Evolutionary conservation across 2,329 filamentous ascomycete species (phyloP).

Genomic region (Colletotrichum kahawae): DNA sequence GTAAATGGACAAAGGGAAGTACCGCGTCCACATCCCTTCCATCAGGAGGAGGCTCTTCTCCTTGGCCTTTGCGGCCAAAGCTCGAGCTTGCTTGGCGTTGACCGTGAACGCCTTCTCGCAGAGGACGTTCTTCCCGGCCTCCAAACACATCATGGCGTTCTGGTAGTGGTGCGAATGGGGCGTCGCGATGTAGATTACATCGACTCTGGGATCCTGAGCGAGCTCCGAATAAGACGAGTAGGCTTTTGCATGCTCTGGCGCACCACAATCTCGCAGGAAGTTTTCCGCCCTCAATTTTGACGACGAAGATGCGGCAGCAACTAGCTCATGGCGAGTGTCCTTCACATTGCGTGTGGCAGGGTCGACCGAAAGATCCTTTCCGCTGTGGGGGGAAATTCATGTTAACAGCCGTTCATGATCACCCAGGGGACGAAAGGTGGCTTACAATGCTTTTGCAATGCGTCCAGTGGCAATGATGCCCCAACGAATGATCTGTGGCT

Average conservation of each 20-base stretch:
- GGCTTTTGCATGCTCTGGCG: slow-evolving; percentile 69
- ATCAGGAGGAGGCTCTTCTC: slow-evolving; percentile 78
- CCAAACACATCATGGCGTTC: slow-evolving; percentile 82
- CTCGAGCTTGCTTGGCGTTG: slow-evolving; percentile 76
- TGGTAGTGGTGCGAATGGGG: slow-evolving; percentile 94
- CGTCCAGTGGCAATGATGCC: slow-evolving; percentile 66
- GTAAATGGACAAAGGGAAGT: slow-evolving; percentile 83
- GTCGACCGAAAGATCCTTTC: slow-evolving; percentile 79
- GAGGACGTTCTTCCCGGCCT: slow-evolving; percentile 85
- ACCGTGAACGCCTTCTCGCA: slow-evolving; percentile 93
- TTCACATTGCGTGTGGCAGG: slow-evolving; percentile 70
- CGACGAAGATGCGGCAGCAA: slow-evolving; percentile 83
- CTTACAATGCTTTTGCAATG: slow-evolving; percentile 58
- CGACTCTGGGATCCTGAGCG: slow-evolving; percentile 77
- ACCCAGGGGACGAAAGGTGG: not conserved
- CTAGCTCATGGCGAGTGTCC: slow-evolving; percentile 78
- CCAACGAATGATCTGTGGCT: slow-evolving; percentile 59
- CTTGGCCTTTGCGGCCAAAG: slow-evolving; percentile 73
- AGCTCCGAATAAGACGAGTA: slow-evolving; percentile 86
- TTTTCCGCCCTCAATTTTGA: slow-evolving; percentile 73
- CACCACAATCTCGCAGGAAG: slow-evolving; percentile 66
- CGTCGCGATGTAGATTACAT: slow-evolving; percentile 88
- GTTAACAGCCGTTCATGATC: not conserved
- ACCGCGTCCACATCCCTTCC: slow-evolving; percentile 91
- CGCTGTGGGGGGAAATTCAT: slow-evolving; percentile 56